phyloP scores from a whole-genome alignment of 2,329 filamentous ascomycete genomes.

The Stemphylium beticola region DNA sequence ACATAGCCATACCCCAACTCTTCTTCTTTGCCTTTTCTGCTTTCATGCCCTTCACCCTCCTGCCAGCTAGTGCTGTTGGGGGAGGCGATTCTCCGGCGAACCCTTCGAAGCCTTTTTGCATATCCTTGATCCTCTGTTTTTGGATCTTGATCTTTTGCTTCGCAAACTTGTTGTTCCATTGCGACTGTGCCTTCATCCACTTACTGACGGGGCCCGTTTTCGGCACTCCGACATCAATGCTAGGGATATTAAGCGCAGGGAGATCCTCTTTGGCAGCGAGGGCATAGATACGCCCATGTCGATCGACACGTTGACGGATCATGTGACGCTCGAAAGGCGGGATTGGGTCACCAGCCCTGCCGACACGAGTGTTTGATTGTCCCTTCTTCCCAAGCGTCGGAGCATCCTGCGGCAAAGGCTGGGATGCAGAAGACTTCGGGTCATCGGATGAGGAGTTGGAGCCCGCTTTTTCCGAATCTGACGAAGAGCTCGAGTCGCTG shows the following conservation, averaged over 20 bases:
- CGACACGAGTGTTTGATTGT: slow-evolving; percentile 57
- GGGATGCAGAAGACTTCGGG: slow-evolving; percentile 21
- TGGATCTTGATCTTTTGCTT: slow-evolving; percentile 74
- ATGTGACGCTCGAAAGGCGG: slow-evolving; percentile 83
- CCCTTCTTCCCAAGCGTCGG: slow-evolving; percentile 21
- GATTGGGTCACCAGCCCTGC: slow-evolving; percentile 84
- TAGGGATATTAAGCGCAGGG: slow-evolving; percentile 67
- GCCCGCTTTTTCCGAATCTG: slow-evolving; percentile 17
- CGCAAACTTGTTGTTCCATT: slow-evolving; percentile 76
- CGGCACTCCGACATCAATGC: slow-evolving; percentile 74
- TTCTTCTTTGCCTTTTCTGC: slow-evolving; percentile 63
- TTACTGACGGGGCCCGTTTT: slow-evolving; percentile 80
- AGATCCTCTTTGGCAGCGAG: slow-evolving; percentile 71
- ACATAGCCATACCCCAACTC: slow-evolving; percentile 80
- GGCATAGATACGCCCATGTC: slow-evolving; percentile 75
- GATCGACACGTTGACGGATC: slow-evolving; percentile 86
- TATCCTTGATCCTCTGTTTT: slow-evolving; percentile 74
- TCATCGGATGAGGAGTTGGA: slow-evolving; percentile 33
- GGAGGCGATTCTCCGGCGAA: slow-evolving; percentile 79
- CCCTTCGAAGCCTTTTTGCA: slow-evolving; percentile 72
- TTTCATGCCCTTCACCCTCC: slow-evolving; percentile 61
- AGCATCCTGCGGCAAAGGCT: slow-evolving; percentile 21
- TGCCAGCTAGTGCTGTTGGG: slow-evolving; percentile 79
- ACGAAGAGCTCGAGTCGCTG: slow-evolving; percentile 50
- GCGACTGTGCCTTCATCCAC: slow-evolving; percentile 77